Conservation (phyloP, 768 basidiomycete species). For the Panaeolus cyanescens region DNA sequence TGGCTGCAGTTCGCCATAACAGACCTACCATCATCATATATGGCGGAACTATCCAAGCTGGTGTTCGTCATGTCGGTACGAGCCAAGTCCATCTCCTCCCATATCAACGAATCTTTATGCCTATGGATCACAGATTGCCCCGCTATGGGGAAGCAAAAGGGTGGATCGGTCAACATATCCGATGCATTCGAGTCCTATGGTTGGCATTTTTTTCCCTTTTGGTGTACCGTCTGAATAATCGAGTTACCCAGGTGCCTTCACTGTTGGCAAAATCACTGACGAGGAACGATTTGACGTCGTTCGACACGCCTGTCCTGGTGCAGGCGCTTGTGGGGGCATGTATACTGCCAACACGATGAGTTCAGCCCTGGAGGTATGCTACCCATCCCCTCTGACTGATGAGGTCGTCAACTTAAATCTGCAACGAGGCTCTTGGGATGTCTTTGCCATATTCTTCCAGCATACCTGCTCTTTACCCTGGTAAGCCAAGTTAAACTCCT, state of each 20-base stretch:
- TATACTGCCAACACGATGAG: conserved; percentile 93
- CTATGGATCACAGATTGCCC: conserved; percentile 87
- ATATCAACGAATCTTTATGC: too few relatives aligned
- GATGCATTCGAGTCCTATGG: conserved; percentile 88
- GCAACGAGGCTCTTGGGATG: conserved; percentile 66
- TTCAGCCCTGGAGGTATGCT: conserved; percentile 65
- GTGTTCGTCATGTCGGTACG: conserved; percentile 66
- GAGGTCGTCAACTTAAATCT: not conserved
- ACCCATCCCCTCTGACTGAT: not conserved
- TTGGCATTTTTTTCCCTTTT: conserved; percentile 25
- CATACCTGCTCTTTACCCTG: conserved; percentile 71
- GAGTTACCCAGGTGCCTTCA: conserved; percentile 59
- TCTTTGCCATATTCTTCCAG: conserved; percentile 83
- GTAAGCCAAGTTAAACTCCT: conserved; percentile 32
- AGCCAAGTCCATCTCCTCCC: too few relatives aligned
- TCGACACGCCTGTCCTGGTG: conserved; percentile 80
- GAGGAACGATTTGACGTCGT: conserved; percentile 85
- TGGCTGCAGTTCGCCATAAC: conserved; percentile 86
- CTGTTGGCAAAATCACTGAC: conserved; percentile 75
- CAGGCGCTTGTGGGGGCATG: conserved; percentile 89
- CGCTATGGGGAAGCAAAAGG: conserved; percentile 72
- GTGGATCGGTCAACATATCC: conserved; percentile 82
- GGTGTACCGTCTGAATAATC: not conserved
- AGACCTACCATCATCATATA: conserved; percentile 88
- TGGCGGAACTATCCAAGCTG: conserved; percentile 82